Conservation (phyloP, 805 yeast species). For the Scheffersomyces lignosus region DNA sequence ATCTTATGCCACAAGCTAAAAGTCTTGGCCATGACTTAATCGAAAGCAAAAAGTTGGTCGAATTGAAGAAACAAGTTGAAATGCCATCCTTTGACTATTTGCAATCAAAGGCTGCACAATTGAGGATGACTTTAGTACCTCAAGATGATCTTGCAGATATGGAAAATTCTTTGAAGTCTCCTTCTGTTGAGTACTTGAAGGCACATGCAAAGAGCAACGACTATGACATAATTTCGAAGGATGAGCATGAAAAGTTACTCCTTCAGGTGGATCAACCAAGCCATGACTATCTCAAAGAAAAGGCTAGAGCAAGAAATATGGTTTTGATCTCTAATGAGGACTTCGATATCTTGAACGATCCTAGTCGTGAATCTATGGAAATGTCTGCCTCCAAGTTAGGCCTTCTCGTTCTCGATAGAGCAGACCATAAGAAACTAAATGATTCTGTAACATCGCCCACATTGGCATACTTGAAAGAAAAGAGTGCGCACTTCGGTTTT, state of each 20-base stretch:
- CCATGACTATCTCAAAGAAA: slow-evolving; percentile 8
- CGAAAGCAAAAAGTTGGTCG: slow-evolving; percentile 4
- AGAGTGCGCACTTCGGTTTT: slow-evolving; percentile 5
- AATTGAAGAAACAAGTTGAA: slow-evolving; percentile 7
- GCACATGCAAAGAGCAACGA: slow-evolving; percentile 2
- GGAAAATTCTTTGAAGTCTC: not conserved
- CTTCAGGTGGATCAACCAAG: not conserved
- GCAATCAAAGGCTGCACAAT: slow-evolving; percentile 4
- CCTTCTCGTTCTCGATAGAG: slow-evolving; percentile 11
- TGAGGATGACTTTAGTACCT: slow-evolving; percentile 6
- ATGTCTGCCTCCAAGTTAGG: slow-evolving; percentile 11
- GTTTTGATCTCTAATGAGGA: slow-evolving; percentile 10
- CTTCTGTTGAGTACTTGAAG: slow-evolving; percentile 3
- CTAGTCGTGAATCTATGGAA: slow-evolving; percentile 5
- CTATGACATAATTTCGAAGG: slow-evolving; percentile 1
- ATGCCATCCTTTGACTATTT: slow-evolving; percentile 16
- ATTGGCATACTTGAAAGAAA: slow-evolving; percentile 7
- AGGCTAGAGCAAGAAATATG: slow-evolving; percentile 11
- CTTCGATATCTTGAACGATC: slow-evolving; percentile 9
- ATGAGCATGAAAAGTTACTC: slow-evolving; percentile 2
- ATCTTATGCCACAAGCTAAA: slow-evolving; percentile 6
- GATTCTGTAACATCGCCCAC: slow-evolving; percentile 8
- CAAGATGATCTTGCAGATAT: slow-evolving; percentile 3
- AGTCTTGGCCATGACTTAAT: slow-evolving; percentile 9
- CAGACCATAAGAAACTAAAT: slow-evolving; percentile 8